These are phyloP conservation scores for Arthrobotrys sphaeroides DNA, from an alignment of 2,329 filamentous ascomycete species.

Conservation along the genomic window DNA sequence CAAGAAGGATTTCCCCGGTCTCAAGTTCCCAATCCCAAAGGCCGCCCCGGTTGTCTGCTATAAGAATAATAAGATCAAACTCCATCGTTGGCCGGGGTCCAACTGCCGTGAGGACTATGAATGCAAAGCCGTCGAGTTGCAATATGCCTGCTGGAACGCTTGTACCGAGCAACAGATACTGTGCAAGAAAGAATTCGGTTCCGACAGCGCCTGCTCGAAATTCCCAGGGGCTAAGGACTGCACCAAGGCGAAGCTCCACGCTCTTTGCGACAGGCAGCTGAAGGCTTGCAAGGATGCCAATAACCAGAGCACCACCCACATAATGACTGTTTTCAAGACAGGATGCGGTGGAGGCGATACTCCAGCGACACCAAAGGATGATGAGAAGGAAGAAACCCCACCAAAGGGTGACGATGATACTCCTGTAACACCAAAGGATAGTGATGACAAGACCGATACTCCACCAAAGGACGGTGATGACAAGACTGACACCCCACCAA, in stretches of 20 bases:
- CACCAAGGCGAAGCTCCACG: background rate
- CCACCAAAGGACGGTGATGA: background rate
- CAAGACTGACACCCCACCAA: background rate
- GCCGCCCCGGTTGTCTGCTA: background rate
- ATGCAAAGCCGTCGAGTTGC: conserved; percentile 12
- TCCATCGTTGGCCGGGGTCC: background rate
- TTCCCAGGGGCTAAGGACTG: background rate
- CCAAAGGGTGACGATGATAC: background rate
- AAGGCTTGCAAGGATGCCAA: conserved; percentile 21
- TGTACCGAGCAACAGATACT: conserved; percentile 30
- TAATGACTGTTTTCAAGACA: conserved; percentile 4
- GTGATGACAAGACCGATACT: background rate
- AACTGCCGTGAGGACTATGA: conserved; percentile 15
- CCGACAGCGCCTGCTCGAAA: background rate
- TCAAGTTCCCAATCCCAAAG: conserved; percentile 6
- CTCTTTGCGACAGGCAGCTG: background rate
- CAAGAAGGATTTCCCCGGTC: background rate
- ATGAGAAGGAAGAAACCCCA: background rate
- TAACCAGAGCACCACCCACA: background rate
- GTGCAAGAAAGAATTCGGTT: background rate
- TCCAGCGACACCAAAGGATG: background rate
- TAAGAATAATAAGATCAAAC: background rate
- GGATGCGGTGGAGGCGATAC: background rate
- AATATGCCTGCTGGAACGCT: conserved; percentile 31
- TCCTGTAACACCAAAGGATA: no score